Base-by-base conservation (phyloP, 2,329 filamentous ascomycete genomes). In the Xylaria sp. region DNA sequence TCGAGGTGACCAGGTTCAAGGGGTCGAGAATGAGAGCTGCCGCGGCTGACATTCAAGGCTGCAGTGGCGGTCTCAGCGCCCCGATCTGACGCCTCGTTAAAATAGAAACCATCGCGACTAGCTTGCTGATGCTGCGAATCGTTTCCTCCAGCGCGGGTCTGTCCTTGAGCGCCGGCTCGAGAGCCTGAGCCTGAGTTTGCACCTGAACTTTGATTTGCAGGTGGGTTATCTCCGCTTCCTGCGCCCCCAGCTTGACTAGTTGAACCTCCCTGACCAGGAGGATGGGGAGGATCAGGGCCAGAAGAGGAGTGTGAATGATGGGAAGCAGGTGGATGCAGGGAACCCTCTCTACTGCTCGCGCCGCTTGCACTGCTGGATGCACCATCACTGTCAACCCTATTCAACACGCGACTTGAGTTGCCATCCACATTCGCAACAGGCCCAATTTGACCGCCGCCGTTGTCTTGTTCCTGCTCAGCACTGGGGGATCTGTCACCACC, bases 51-150 rank as follows among this genome's bases (percentile, higher is more conserved):
- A 41, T 20, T 39, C 3, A 37, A 39, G 37, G 15, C 18, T 34
- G 37, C 4, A n/a, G 41, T 20, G 28, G 6, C 18, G 50, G 25
- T 44, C 28, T 37, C 50, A 28, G 13, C 32, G 25, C 39, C 32
- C 51, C 39, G 39, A 56, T 64, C 15, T 60, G 23, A 56, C 18
- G 54, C 41, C 15, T 8, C 13, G 18, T 54, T 13, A 12, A 23
- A 39, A 28, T 51, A 34, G 23, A 37, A 25, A 20, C 20, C 4
- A 48, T 18, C 37, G 25, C 8, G 8, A 15, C 39, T 56, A 3
- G 41, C n/a, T 60, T 34, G 50, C n/a, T 50, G 58, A 56, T 50
- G 18, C 59, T 10, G 41, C 37, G 50, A 44, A 37, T n/a, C 50
- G 10, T 44, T 32, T 18, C 52, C 41, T 34, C 55, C 50, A 5